These are phyloP conservation scores for Penicillium sumatraense DNA, from an alignment of 2,329 filamentous ascomycete species.

Conservation along the genomic window DNA sequence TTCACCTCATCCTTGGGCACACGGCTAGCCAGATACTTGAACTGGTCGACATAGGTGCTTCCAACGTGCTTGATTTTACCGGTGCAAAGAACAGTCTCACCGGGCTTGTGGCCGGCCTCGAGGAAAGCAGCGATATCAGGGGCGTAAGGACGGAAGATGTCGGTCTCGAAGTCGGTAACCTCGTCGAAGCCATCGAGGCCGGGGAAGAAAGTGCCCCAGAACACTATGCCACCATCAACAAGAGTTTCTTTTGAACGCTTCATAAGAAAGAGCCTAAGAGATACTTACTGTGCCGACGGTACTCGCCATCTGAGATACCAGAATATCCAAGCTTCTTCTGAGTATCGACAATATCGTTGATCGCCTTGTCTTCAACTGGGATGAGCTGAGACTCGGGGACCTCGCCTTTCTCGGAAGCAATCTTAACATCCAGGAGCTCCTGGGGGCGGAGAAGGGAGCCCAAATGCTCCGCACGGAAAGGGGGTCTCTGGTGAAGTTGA, in stretches of 20 bases:
- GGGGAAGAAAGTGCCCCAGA: conserved; percentile 62
- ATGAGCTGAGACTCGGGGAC: conserved; percentile 60
- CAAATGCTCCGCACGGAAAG: conserved; percentile 74
- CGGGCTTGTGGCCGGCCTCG: conserved; percentile 61
- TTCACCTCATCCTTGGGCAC: conserved; percentile 65
- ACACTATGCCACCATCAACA: conserved; percentile 44
- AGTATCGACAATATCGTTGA: conserved; percentile 67
- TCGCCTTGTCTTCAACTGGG: conserved; percentile 67
- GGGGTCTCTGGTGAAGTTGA: conserved; percentile 53
- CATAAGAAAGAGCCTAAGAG: too few species aligned
- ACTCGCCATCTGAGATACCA: conserved; percentile 72
- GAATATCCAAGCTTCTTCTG: conserved; percentile 68
- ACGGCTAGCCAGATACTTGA: conserved; percentile 62
- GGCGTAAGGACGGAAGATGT: conserved; percentile 62
- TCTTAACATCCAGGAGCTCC: conserved; percentile 63
- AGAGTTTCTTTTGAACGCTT: background rate
- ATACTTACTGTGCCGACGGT: conserved; percentile 53
- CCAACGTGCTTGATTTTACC: conserved; percentile 63
- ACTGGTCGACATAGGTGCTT: conserved; percentile 62
- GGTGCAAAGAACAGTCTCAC: conserved; percentile 60
- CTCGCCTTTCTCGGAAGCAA: conserved; percentile 60
- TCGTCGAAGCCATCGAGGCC: conserved; percentile 60
- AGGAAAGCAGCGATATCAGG: conserved; percentile 67
- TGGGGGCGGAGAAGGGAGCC: conserved; percentile 71
- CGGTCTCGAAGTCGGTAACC: conserved; percentile 51